Percentiles rank a stretch among this genome's conserved stretches.
phyloP scores from a whole-genome alignment of 441 rosid species.

The Isatis lusitanica region DNA sequence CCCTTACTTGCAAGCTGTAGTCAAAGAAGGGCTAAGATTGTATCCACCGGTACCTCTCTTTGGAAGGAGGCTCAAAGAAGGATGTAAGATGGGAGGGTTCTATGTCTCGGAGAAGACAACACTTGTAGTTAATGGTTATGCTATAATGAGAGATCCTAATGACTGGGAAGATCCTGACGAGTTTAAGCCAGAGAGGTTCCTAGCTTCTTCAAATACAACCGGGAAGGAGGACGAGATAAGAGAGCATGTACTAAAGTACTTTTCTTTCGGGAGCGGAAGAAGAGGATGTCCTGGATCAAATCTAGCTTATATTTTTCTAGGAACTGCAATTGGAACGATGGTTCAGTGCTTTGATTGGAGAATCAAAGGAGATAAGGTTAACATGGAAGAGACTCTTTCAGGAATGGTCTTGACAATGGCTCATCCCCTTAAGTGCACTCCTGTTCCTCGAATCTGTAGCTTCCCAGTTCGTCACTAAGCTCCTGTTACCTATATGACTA shows the following conservation, averaged over 20 bases:
- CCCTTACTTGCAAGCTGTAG: conserved; percentile 15
- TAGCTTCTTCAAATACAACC: background rate
- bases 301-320: conserved; percentile 19
- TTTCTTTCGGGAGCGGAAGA: conserved; percentile 20
- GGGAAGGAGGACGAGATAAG: background rate
- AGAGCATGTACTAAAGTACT: conserved; percentile 10
- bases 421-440: conserved; percentile 29
- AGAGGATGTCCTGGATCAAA: conserved; percentile 24
- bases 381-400: conserved; percentile 1
- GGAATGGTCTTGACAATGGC: conserved; percentile 30
- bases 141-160: conserved; percentile 22
- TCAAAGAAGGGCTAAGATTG: conserved; percentile 20
- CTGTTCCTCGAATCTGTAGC: conserved; percentile 11
- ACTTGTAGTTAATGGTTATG: conserved; percentile 15
- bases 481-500: background rate
- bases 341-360: conserved; percentile 28
- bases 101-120: conserved; percentile 14
- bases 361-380: background rate
- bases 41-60: conserved; percentile 8
- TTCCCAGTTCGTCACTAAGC: background rate
- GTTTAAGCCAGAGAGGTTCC: conserved; percentile 32
- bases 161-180: conserved; percentile 23
- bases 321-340: conserved; percentile 25
- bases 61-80: background rate
- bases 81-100: conserved; percentile 5